Evolutionary conservation across 371 early-diverging fungal species (phyloP).

Genomic region (Furculomyces boomerangus): DNA sequence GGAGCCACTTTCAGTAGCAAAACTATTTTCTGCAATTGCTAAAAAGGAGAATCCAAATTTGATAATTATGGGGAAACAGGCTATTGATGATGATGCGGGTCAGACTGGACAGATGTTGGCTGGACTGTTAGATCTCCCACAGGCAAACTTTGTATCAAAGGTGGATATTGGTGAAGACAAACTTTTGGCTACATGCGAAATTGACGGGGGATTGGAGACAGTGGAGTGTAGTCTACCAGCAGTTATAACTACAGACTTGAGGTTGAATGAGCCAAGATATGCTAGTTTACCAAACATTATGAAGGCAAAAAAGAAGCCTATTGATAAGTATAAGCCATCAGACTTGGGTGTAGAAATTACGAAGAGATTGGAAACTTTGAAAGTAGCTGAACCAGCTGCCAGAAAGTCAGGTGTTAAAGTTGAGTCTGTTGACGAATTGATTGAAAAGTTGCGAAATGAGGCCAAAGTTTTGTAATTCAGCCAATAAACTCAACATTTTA

Average conservation of each 20-base stretch:
- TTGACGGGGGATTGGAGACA: constrained; percentile 97
- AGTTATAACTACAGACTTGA: constrained; percentile 88
- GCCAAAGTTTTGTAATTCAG: constrained; percentile 27
- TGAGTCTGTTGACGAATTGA: constrained; percentile 80
- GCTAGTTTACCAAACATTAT: constrained; percentile 70
- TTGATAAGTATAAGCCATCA: constrained; percentile 56
- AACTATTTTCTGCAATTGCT: constrained; percentile 68
- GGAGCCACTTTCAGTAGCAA: constrained; percentile 81
- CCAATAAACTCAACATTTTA: no score
- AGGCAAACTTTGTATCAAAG: constrained; percentile 94
- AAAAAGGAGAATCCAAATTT: constrained; percentile 85
- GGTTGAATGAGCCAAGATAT: constrained; percentile 91
- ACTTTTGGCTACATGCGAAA: constrained; percentile 77
- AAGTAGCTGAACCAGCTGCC: constrained; percentile 87
- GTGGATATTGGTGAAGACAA: constrained; percentile 48
- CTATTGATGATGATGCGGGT: constrained; percentile 93
- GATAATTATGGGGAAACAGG: constrained; percentile 94
- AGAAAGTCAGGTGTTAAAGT: constrained; percentile 87
- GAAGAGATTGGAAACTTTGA: constrained; percentile 63
- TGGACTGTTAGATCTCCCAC: constrained; percentile 85
- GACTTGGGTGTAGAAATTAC: constrained; percentile 75
- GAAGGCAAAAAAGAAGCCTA: constrained; percentile 98
- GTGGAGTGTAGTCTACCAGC: constrained; percentile 69
- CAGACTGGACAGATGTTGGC: constrained; percentile 98
- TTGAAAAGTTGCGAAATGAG: constrained; percentile 75